A percentile compares a stretch with the other conserved stretches of the same genome.
These are phyloP conservation scores for Emergomyces orientalis DNA, from an alignment of 2,329 filamentous ascomycete genomes.

Conservation along the genomic window DNA sequence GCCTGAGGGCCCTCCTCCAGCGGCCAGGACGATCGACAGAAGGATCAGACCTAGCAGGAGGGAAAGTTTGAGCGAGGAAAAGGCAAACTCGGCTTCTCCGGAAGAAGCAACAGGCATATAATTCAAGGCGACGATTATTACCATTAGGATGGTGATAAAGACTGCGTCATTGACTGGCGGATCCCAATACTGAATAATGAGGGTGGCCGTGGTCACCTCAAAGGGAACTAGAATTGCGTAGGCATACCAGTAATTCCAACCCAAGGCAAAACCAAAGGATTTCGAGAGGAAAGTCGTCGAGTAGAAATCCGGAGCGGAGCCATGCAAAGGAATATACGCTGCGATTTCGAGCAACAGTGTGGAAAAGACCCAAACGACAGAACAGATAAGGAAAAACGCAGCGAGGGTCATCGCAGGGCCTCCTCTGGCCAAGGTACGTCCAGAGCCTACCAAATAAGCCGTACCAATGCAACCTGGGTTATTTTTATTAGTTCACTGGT, in stretches of 20 bases:
- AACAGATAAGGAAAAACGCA: conserved; percentile 2
- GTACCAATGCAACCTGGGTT: not conserved
- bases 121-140: conserved; percentile 18
- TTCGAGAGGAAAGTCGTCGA: conserved; percentile 14
- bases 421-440: conserved; percentile 7
- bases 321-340: conserved; percentile 11
- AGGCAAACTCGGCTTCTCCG: conserved; percentile 33
- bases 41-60: conserved; percentile 44
- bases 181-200: conserved; percentile 39
- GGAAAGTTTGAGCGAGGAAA: conserved; percentile 43
- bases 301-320: conserved; percentile 9
- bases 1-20: conserved; percentile 39
- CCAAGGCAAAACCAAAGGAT: conserved; percentile 39
- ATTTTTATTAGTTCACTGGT: not conserved
- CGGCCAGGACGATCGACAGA: conserved; percentile 42
- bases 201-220: conserved; percentile 40
- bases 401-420: conserved; percentile 1
- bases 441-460: conserved; percentile 8
- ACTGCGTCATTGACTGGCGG: conserved; percentile 17
- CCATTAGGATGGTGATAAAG: conserved; percentile 20
- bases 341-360: conserved; percentile 9
- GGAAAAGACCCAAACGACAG: conserved; percentile 8
- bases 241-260: conserved; percentile 47
- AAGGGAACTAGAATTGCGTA: conserved; percentile 44
- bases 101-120: conserved; percentile 18